These are phyloP conservation scores for Gonapodya prolifera DNA, from an alignment of 192 early-diverging fungal species.

Conservation along the genomic window DNA sequence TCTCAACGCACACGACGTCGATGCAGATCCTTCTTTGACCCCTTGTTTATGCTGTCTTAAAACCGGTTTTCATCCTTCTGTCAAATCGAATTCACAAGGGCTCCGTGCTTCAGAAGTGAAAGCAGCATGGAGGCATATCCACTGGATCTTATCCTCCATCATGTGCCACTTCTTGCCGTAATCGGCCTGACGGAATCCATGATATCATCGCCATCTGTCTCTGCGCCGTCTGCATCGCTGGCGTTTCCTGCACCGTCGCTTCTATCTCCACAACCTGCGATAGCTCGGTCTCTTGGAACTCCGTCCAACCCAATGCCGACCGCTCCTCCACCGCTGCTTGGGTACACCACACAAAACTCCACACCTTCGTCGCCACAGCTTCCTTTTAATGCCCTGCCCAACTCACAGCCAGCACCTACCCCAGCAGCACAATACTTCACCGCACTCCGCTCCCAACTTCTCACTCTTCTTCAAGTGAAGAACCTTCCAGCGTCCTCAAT, in stretches of 20 bases:
- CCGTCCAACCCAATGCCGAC: constrained; percentile 3
- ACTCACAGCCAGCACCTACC: no score
- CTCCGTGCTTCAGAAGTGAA: no score
- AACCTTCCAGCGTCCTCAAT: neutral
- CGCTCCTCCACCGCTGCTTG: constrained; percentile 5
- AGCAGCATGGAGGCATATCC: constrained; percentile 51
- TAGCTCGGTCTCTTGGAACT: constrained; percentile 2
- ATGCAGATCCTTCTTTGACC: no score
- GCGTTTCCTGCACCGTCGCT: constrained; percentile 12
- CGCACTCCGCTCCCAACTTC: neutral
- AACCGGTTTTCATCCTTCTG: no score
- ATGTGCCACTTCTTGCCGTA: constrained; percentile 37
- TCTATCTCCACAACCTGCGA: constrained; percentile 10
- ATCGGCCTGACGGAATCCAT: constrained; percentile 25
- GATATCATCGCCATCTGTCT: constrained; percentile 12
- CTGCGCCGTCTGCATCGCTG: neutral
- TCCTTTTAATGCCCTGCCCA: neutral
- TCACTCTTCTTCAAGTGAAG: neutral
- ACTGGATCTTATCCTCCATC: constrained; percentile 39
- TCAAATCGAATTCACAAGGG: no score
- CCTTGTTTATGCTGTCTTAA: no score
- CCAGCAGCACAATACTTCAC: neutral
- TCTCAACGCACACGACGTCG: no score
- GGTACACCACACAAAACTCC: constrained; percentile 17
- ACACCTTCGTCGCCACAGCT: neutral